Base-by-base conservation (phyloP, 805 yeast genomes). In the Starmera amethionina region DNA sequence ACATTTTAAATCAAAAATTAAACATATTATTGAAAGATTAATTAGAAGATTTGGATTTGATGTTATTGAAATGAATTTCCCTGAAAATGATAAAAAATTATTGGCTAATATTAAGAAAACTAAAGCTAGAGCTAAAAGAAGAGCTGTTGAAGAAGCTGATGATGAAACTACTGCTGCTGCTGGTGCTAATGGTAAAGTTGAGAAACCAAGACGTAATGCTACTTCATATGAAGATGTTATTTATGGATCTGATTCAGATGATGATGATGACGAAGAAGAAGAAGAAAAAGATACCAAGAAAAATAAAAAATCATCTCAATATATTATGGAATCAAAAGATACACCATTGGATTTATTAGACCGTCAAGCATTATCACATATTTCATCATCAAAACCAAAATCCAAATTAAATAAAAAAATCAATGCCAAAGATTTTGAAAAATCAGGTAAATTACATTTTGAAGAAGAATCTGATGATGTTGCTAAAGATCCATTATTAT, bases 201-300 rank as follows among this genome's bases (percentile, higher is more conserved):
- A 44, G 9, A 39, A 44, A 5, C 52, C 51, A 6, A 65, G 66
- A 40, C 69, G 73, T 52, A 74, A 73, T 54, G 76, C 80, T 60
- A 85, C 95, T 43, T 97, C 95, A 31, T 87, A 84, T 52, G 98
- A 93, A 54, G 93, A 84, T 58, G 97, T 95, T 0, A 66, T 93
- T 35, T 85, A 90, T 61, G 94, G 82, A 40, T 74, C 78, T 8
- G 75, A 73, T 32, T 75, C 82, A 39, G 84, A 68, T 36, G 82
- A 75, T 27, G 75, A 69, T 18, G 77, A 67, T 13, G 72, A 65
- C 7, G 80, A 70, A 16, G 76, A 67, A 30, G 75, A 65, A 6
- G 67, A 57, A 16, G 73, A 61, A 16, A 57, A 54, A 22, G 48
- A 47, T 22, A 50, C 54, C 32, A 39, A 48, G 38, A 43, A 53